These are phyloP conservation scores for Colletotrichum sojae DNA, from an alignment of 2,329 filamentous ascomycete species.

Conservation along the genomic window DNA sequence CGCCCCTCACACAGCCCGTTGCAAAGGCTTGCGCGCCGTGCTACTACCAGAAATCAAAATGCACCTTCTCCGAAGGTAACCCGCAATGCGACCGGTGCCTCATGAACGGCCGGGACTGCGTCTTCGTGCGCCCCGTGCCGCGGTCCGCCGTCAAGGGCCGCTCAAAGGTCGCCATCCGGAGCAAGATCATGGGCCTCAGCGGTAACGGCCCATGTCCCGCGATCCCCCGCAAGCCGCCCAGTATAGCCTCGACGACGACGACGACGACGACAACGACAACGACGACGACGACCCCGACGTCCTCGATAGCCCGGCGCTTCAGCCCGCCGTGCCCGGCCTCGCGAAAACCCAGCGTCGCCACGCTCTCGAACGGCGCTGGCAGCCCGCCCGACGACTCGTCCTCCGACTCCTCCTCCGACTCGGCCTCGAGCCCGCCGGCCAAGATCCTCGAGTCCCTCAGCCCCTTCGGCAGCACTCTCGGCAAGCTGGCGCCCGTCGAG, in stretches of 20 bases:
- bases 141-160: conserved; percentile 36
- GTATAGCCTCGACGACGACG: conserved; percentile 10
- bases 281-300: not conserved
- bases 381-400: conserved; percentile 36
- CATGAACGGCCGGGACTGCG: conserved; percentile 40
- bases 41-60: conserved; percentile 41
- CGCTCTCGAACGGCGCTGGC: conserved; percentile 4
- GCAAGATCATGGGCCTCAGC: conserved; percentile 30
- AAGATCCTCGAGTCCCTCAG: conserved; percentile 36
- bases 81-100: conserved; percentile 39
- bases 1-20: conserved; percentile 18
- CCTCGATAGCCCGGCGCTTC: not conserved
- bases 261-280: conserved; percentile 24
- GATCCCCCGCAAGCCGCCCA: conserved; percentile 16
- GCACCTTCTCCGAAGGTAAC: conserved; percentile 39
- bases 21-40: conserved; percentile 40
- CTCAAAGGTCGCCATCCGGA: conserved; percentile 29
- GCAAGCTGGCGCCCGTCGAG: conserved; percentile 16
- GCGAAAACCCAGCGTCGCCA: conserved; percentile 16
- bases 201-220: conserved; percentile 17
- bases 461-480: conserved; percentile 28
- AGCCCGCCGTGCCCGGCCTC: not conserved
- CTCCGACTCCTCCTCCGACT: conserved; percentile 35
- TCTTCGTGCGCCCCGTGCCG: conserved; percentile 40
- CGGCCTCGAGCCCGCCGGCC: conserved; percentile 33